Base-by-base conservation (phyloP, 164 flowering plant genomes). In the Annona cherimola region DNA sequence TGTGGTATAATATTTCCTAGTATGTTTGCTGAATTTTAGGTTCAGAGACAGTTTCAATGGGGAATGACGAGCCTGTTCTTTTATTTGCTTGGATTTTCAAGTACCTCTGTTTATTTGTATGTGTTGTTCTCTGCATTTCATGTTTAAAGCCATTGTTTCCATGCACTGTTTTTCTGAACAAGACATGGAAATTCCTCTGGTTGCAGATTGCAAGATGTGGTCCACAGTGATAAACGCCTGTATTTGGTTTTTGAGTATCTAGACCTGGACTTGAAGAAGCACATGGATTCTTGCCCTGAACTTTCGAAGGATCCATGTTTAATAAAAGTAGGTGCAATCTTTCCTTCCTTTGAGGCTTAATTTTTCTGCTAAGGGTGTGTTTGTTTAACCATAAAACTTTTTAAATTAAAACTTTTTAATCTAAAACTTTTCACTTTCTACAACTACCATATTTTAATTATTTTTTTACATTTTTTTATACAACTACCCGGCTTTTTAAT, bases 221-320 rank as follows among this genome's bases (percentile, higher is more conserved):
- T 94, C 77, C 98, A 94, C 82, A 90, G 90, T 78, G 97, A 94
- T 80, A 94, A 90, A 77, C 88, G 97, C 45, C 72, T 94, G 69
- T 94, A 94, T 81, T 77, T 94, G 74, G 97, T 94, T 68, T 94
- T 94, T 81, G 98, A 94, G 83, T 94, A 94, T 82, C 87, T 94
- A 74, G 97, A 94, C 79, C 80, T 94, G 83, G 98, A 94, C 82
- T 77, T 94, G 87, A 93, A 91, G 88, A 93, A 93, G 88, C 95
- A 91, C 82, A 94, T 94, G 98, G 97, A 94, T 81, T 83, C 98
- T 19, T 85, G 84, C 76, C 96, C 98, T 14, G 96, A 94, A 42
- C 87, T 94, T 78, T 74, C 90, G 2, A 86, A 89, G 81, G 91
- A 92, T 83, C 88, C 86, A 26, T 85, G 86, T 26, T 46, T 87